Conservation (phyloP, 2,329 filamentous ascomycete species). For the Apiospora sp. region DNA sequence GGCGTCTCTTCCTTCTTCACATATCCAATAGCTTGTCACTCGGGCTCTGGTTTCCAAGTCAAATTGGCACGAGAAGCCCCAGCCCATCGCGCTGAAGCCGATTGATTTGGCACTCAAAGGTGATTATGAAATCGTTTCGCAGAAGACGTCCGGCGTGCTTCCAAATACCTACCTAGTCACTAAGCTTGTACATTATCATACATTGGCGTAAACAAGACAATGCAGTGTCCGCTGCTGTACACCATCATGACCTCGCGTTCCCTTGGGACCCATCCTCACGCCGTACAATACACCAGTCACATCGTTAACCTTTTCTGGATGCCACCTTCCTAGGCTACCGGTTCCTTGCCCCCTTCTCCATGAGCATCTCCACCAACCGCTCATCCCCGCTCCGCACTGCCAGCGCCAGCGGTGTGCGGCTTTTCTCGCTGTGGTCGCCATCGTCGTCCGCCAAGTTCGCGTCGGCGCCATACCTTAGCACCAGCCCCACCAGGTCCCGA, state of each 20-base stretch:
- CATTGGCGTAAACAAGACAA: background rate
- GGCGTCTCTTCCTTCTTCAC: no score
- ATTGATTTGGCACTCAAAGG: no score
- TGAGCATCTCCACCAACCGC: slow-evolving; percentile 40
- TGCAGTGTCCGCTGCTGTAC: background rate
- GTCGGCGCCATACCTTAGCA: slow-evolving; percentile 11
- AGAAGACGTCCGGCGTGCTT: background rate
- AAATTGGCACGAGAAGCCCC: no score
- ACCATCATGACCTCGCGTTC: background rate
- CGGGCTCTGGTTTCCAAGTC: no score
- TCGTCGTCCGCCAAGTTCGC: slow-evolving; percentile 18
- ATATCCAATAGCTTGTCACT: no score
- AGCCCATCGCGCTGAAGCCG: no score
- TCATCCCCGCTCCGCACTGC: slow-evolving; percentile 39
- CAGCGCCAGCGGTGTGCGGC: slow-evolving; percentile 35
- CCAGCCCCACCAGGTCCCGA: slow-evolving; percentile 23
- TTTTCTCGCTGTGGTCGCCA: background rate
- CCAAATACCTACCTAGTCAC: no score
- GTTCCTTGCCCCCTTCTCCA: slow-evolving; percentile 31
- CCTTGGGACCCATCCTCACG: background rate
- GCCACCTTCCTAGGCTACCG: background rate
- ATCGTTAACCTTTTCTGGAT: background rate
- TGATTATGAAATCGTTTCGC: no score
- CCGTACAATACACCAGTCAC: background rate
- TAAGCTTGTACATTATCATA: no score